Conservation (phyloP, 768 basidiomycete genomes). For the Exsudoporus frostii region DNA sequence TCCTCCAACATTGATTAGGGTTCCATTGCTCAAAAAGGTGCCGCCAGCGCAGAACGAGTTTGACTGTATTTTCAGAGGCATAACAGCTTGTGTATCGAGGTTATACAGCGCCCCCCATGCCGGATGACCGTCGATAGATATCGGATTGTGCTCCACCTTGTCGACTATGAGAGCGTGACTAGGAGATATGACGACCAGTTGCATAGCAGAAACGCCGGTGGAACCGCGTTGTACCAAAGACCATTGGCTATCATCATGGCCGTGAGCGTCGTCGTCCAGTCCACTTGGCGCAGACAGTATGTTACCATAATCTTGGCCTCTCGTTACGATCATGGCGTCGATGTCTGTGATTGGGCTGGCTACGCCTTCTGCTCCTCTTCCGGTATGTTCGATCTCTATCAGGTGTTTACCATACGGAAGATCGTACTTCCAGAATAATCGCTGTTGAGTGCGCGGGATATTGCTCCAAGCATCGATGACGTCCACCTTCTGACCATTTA, state of each 20-base stretch:
- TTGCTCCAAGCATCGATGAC: slow-evolving; percentile 45
- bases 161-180: slow-evolving; percentile 73
- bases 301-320: slow-evolving; percentile 26
- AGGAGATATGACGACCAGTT: slow-evolving; percentile 63
- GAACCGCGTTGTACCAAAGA: slow-evolving; percentile 58
- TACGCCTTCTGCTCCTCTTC: slow-evolving; percentile 36
- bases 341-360: slow-evolving; percentile 45
- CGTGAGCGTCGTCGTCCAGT: neutral
- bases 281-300: neutral
- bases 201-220: slow-evolving; percentile 80
- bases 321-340: slow-evolving; percentile 67
- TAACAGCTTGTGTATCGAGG: slow-evolving; percentile 57
- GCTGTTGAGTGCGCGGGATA: slow-evolving; percentile 49
- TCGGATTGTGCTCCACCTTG: slow-evolving; percentile 84
- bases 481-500: slow-evolving; percentile 50
- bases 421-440: slow-evolving; percentile 59
- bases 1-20: slow-evolving; percentile 75
- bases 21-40: slow-evolving; percentile 72
- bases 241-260: slow-evolving; percentile 41
- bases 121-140: slow-evolving; percentile 69
- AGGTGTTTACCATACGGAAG: slow-evolving; percentile 53
- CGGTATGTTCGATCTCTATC: slow-evolving; percentile 60
- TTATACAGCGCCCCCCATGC: slow-evolving; percentile 81
- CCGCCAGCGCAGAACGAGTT: slow-evolving; percentile 90
- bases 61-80: slow-evolving; percentile 61